These are phyloP conservation scores for Penium margaritaceum DNA, from an alignment of 139 green algal species.

Conservation along the genomic window DNA sequence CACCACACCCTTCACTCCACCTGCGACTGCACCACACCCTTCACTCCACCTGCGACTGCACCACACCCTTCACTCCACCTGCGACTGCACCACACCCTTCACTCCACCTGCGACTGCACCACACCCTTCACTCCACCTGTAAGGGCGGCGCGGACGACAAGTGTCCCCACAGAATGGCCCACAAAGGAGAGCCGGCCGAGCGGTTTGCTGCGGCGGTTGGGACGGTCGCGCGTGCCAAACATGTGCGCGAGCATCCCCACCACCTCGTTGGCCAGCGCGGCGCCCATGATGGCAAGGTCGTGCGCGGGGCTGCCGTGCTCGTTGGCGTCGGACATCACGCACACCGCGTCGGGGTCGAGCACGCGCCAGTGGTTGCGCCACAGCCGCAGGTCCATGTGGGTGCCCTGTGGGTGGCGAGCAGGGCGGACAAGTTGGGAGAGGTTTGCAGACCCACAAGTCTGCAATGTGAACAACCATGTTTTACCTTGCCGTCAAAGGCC, in stretches of 20 bases:
- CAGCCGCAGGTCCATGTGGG: constrained; percentile 55
- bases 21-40: neutral
- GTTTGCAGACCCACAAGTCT: no score
- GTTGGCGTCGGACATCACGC: constrained; percentile 51
- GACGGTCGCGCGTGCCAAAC: constrained; percentile 4
- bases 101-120: neutral
- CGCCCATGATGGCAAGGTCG: constrained; percentile 14
- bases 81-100: no score
- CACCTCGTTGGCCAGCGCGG: constrained; percentile 41
- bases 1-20: neutral
- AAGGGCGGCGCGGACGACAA: constrained; percentile 61
- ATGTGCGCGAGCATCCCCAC: constrained; percentile 5
- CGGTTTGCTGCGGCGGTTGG: constrained; percentile 9
- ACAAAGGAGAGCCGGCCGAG: constrained; percentile 51
- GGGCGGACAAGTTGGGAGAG: no score
- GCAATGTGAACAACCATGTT: no score
- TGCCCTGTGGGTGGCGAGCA: no score
- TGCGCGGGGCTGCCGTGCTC: constrained; percentile 14
- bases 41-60: neutral
- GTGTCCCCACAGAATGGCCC: constrained; percentile 64
- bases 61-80: neutral
- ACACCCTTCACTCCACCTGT: constrained; percentile 29
- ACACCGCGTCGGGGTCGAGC: constrained; percentile 53
- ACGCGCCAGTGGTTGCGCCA: constrained; percentile 51
- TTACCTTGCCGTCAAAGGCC: no score